Conservation (phyloP, 2,329 filamentous ascomycete species). For the Aspergillus candidus region DNA sequence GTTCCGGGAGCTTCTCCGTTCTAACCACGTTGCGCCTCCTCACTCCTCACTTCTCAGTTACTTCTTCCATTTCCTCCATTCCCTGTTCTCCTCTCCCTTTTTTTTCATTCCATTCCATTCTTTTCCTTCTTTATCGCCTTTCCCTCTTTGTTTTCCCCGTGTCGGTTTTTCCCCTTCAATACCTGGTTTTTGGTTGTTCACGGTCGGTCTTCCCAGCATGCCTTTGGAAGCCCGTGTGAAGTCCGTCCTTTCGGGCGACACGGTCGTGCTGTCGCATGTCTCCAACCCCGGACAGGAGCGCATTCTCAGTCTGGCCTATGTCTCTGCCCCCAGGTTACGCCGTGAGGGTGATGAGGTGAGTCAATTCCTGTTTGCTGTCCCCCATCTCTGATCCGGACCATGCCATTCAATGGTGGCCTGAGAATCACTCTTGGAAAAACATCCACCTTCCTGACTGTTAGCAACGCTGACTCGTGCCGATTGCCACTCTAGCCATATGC, state of each 20-base stretch:
- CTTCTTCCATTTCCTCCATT: constrained; percentile 3
- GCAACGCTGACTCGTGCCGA: not conserved
- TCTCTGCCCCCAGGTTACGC: constrained; percentile 77
- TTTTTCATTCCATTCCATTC: constrained; percentile 11
- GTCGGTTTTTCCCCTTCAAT: constrained; percentile 3
- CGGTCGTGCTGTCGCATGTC: constrained; percentile 73
- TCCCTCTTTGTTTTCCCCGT: constrained; percentile 5
- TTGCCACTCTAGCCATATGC: constrained; percentile 57
- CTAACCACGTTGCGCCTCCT: constrained; percentile 28
- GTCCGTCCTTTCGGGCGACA: constrained; percentile 90
- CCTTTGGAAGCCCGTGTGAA: constrained; percentile 68
- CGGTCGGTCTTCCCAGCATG: constrained; percentile 24
- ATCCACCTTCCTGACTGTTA: not conserved
- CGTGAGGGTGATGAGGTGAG: constrained; percentile 79
- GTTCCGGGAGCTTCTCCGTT: constrained; percentile 22
- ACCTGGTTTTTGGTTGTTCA: constrained; percentile 7
- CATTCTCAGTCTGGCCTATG: constrained; percentile 83
- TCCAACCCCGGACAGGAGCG: constrained; percentile 78
- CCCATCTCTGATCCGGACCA: not conserved
- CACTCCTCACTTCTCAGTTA: constrained; percentile 9
- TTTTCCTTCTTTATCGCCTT: constrained; percentile 8
- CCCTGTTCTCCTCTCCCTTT: constrained; percentile 3
- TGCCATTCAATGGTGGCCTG: too few species aligned
- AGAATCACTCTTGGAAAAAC: not conserved
- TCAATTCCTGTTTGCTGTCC: constrained; percentile 4